Conservation (phyloP, 108 stramenopile genomes). For the Skeletonema menzelii region DNA sequence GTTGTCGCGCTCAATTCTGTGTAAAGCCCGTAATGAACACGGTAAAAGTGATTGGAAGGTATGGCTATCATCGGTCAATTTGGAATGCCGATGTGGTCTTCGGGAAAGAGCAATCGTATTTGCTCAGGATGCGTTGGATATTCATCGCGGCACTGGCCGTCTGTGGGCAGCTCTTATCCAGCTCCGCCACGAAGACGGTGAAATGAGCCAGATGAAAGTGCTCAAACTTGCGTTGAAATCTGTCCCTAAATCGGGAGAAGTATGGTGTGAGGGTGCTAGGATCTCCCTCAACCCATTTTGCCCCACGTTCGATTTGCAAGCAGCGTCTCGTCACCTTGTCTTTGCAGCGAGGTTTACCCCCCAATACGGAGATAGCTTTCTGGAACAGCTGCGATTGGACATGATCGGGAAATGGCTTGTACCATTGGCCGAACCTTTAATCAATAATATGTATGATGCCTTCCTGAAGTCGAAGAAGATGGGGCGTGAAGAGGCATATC, state of each 20-base stretch:
- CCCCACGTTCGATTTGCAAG: constrained; percentile 78
- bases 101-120: constrained; percentile 61
- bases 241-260: constrained; percentile 97
- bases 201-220: constrained; percentile 67
- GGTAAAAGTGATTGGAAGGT: constrained; percentile 93
- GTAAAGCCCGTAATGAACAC: constrained; percentile 74
- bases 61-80: constrained; percentile 90
- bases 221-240: constrained; percentile 85
- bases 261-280: constrained; percentile 96
- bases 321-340: constrained; percentile 75
- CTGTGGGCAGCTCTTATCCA: constrained; percentile 96
- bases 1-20: constrained; percentile 84
- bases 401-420: constrained; percentile 72
- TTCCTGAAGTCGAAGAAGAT: constrained; percentile 28
- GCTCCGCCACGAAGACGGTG: constrained; percentile 85
- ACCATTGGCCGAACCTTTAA: constrained; percentile 53
- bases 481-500: constrained; percentile 20
- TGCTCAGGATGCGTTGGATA: constrained; percentile 75
- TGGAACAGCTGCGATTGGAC: constrained; percentile 78
- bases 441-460: constrained; percentile 30
- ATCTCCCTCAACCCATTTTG: constrained; percentile 87
- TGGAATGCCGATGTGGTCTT: constrained; percentile 83
- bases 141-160: constrained; percentile 93
- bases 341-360: constrained; percentile 98
- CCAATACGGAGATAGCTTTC: constrained; percentile 96